phyloP scores from a whole-genome alignment of 208 protist species.

The Crithidia acanthocephali region DNA sequence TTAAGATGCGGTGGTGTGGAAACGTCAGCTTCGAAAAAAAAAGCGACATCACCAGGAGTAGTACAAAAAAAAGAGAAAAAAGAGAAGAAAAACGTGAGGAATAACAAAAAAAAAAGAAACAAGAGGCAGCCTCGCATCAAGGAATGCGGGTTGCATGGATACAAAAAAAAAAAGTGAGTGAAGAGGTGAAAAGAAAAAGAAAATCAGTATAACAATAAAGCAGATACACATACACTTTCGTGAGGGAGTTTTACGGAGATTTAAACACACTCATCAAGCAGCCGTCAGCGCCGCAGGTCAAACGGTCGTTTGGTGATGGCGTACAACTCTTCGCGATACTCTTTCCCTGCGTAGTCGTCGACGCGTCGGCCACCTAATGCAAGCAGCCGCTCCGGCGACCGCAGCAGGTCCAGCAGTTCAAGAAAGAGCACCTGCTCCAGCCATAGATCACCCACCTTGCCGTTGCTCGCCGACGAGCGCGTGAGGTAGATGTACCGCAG shows the following conservation, averaged over 20 bases:
- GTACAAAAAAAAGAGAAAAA: background rate
- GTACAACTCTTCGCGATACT: constrained; percentile 38
- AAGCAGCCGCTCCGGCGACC: constrained; percentile 50
- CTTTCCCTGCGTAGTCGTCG: constrained; percentile 44
- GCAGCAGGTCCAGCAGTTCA: constrained; percentile 73
- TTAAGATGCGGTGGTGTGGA: background rate
- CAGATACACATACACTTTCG: too few relatives aligned
- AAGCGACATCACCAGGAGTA: background rate
- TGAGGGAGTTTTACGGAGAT: too few relatives aligned
- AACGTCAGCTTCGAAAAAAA: background rate
- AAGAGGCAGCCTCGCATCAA: background rate
- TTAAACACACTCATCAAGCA: too few relatives aligned
- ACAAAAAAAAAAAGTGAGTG: background rate
- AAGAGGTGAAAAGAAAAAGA: constrained; percentile 10
- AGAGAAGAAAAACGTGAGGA: too few relatives aligned
- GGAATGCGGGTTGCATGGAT: background rate
- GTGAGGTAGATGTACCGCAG: constrained; percentile 62
- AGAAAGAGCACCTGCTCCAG: constrained; percentile 80
- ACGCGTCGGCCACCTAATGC: constrained; percentile 52
- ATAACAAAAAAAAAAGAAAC: background rate
- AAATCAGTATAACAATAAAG: background rate
- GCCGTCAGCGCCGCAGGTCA: constrained; percentile 1
- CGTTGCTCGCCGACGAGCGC: constrained; percentile 51
- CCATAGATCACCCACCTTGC: constrained; percentile 42
- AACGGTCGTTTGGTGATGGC: constrained; percentile 41